A percentile compares a stretch with the other conserved stretches of the same genome.
These are phyloP conservation scores for Fusarium tuaranense DNA, from an alignment of 2,329 filamentous ascomycete species.

Conservation along the genomic window DNA sequence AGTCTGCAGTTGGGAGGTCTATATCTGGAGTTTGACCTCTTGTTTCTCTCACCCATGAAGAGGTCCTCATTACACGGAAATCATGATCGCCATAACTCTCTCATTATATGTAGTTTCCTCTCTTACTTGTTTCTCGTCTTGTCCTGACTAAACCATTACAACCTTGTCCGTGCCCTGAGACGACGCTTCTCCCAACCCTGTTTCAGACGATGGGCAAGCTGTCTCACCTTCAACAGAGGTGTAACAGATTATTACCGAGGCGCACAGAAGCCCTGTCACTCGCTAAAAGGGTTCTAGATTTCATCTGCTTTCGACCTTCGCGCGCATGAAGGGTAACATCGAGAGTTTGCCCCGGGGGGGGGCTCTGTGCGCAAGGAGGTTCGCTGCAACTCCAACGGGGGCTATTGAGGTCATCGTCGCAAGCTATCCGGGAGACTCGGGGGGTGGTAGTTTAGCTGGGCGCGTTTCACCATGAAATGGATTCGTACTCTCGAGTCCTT, in stretches of 20 bases:
- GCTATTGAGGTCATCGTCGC: background rate
- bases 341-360: background rate
- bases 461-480: constrained; percentile 30
- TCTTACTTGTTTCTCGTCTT: background rate
- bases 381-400: background rate
- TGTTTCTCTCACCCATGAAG: background rate
- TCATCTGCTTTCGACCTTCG: background rate
- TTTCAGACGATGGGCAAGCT: constrained; percentile 39
- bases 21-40: background rate
- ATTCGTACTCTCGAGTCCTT: background rate
- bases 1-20: no score
- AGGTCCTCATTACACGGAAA: background rate
- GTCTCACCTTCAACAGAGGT: constrained; percentile 37
- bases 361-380: constrained; percentile 27
- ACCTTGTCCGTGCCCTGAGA: constrained; percentile 20
- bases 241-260: constrained; percentile 23
- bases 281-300: constrained; percentile 26
- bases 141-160: constrained; percentile 3
- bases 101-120: background rate
- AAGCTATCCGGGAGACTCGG: constrained; percentile 4
- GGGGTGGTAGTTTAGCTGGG: background rate
- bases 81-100: background rate
- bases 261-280: constrained; percentile 7
- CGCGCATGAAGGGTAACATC: constrained; percentile 14
- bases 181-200: constrained; percentile 30